Conservation (phyloP, 129 eudicot genomes). For the Solidago caesia region DNA sequence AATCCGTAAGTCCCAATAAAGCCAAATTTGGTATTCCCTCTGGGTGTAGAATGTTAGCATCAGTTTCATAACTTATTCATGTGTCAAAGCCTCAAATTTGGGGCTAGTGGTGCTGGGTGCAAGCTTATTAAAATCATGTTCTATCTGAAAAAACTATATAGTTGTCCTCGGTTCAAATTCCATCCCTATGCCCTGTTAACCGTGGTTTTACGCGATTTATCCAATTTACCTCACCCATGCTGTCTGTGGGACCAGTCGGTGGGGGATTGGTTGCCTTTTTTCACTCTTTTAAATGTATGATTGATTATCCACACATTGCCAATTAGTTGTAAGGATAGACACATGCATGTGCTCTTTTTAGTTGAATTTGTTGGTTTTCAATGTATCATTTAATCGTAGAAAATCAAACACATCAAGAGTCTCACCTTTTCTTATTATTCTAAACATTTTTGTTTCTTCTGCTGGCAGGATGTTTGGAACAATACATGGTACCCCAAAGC, state of each 20-base stretch:
- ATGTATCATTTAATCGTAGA: background rate
- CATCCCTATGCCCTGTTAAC: too few relatives aligned
- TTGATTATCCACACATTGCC: background rate
- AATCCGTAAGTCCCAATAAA: too few relatives aligned
- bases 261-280: too few relatives aligned
- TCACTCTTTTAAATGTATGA: background rate
- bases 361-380: background rate
- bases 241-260: too few relatives aligned
- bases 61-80: background rate
- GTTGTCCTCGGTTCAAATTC: background rate
- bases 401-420: background rate
- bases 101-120: background rate
- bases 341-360: background rate
- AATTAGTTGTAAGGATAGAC: background rate
- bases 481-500: constrained; percentile 96
- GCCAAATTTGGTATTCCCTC: too few relatives aligned
- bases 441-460: background rate
- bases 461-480: constrained; percentile 88
- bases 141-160: background rate
- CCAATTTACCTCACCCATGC: too few relatives aligned
- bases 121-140: constrained; percentile 1
- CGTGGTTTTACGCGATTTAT: too few relatives aligned
- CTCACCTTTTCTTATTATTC: background rate
- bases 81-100: background rate
- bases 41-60: background rate